Evolutionary conservation across 192 early-diverging fungal genomes (phyloP).

Genomic region (Jimgerdemannia flammicorona): DNA sequence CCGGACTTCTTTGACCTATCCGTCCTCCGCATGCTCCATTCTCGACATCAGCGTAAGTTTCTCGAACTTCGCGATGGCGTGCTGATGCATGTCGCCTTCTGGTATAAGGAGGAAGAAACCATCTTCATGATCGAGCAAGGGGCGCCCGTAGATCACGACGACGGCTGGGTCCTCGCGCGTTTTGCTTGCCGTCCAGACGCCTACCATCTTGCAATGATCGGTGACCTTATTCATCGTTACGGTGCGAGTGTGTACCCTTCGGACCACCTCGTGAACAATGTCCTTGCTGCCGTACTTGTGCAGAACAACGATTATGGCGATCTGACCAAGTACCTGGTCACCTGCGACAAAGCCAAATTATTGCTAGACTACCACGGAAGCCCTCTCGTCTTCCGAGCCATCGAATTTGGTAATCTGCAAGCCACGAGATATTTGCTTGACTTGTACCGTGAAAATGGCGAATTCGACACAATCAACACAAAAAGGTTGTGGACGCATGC

Average conservation of each 20-base stretch:
- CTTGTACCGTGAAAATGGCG: too few relatives aligned
- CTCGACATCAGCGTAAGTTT: not conserved
- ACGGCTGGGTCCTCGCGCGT: not conserved
- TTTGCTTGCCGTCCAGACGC: not conserved
- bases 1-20: not conserved
- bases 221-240: not conserved
- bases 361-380: too few relatives aligned
- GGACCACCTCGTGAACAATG: not conserved
- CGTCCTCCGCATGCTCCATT: not conserved
- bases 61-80: not conserved
- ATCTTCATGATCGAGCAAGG: not conserved
- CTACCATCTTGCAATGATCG: not conserved
- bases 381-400: too few relatives aligned
- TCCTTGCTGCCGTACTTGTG: not conserved
- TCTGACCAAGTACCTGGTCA: not conserved
- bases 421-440: too few relatives aligned
- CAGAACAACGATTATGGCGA: not conserved
- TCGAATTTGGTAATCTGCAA: too few relatives aligned
- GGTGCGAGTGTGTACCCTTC: not conserved
- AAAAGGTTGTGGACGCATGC: too few relatives aligned
- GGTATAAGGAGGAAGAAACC: not conserved
- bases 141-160: not conserved
- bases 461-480: too few relatives aligned
- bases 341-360: too few relatives aligned
- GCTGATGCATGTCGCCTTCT: not conserved